Evolutionary conservation across 2,329 filamentous ascomycete species (phyloP).

Genomic region (Botrytis porri): DNA sequence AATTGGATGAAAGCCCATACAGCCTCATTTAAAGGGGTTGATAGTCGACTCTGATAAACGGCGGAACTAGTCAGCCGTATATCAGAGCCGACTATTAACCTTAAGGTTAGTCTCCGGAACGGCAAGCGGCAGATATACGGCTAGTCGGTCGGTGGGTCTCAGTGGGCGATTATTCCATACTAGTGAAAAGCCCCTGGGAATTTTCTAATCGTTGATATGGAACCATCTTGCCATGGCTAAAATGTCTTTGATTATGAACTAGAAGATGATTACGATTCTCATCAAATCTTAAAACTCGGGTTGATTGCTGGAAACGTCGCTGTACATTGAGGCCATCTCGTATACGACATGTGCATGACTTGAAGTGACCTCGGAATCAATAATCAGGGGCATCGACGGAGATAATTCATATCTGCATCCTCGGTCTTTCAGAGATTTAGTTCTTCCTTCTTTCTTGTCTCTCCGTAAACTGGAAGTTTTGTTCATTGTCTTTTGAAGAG

Average conservation of each 20-base stretch:
- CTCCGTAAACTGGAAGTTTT: background rate
- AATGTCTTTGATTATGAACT: background rate
- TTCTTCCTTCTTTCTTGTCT: background rate
- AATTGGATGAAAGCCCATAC: background rate
- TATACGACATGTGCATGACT: background rate
- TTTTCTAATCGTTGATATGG: background rate
- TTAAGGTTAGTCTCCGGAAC: too few relatives aligned
- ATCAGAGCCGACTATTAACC: too few relatives aligned
- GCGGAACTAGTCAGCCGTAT: too few relatives aligned
- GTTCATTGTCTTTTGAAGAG: background rate
- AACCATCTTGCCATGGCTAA: background rate
- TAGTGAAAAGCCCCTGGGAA: background rate
- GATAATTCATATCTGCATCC: background rate
- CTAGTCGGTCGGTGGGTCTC: too few relatives aligned
- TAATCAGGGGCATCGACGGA: background rate
- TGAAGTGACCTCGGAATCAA: background rate
- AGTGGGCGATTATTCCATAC: too few relatives aligned
- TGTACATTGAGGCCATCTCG: background rate
- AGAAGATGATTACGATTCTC: background rate
- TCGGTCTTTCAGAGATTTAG: background rate
- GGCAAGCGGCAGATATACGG: too few relatives aligned
- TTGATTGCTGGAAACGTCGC: background rate
- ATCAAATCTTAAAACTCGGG: background rate
- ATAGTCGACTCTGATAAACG: too few relatives aligned
- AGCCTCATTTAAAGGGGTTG: background rate